Percentiles rank a stretch among this genome's conserved stretches.
Conservation (phyloP, 495 filamentous ascomycete species). For the Podospora pseudocomata region DNA sequence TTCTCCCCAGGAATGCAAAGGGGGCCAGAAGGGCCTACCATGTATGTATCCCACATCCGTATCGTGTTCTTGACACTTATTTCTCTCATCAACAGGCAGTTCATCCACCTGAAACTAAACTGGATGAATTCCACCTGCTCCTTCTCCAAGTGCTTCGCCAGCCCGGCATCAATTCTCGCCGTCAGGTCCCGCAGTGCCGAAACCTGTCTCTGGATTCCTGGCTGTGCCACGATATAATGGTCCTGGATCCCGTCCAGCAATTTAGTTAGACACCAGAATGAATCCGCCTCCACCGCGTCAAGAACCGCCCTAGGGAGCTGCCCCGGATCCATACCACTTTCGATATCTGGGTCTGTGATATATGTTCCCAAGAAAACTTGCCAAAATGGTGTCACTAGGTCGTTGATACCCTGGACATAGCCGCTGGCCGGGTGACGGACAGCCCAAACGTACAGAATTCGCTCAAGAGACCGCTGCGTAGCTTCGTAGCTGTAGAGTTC, state of each 20-base stretch:
- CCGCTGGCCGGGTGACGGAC: conserved; percentile 95
- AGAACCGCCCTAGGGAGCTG: conserved; percentile 86
- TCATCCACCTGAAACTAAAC: conserved; percentile 99
- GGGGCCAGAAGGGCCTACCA: conserved; percentile 54
- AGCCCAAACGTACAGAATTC: conserved; percentile 96
- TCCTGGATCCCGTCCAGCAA: conserved; percentile 96
- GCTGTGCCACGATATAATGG: conserved; percentile 96
- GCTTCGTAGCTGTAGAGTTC: conserved; percentile 93
- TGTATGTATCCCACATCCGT: conserved; percentile 99
- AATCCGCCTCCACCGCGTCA: conserved; percentile 95
- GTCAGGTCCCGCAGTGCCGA: conserved; percentile 82
- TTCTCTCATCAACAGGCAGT: conserved; percentile 95
- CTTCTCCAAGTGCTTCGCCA: conserved; percentile 82
- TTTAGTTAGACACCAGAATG: conserved; percentile 97
- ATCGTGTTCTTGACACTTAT: conserved; percentile 94
- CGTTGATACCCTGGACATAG: conserved; percentile 98
- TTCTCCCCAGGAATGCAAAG: not conserved
- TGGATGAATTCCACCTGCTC: conserved; percentile 98
- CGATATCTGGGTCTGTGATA: conserved; percentile 88
- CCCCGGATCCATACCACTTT: conserved; percentile 92
- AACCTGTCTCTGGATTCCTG: conserved; percentile 93
- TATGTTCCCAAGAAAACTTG: conserved; percentile 94
- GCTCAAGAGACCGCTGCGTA: conserved; percentile 86
- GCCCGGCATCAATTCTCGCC: conserved; percentile 75
- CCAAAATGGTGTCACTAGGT: conserved; percentile 96